Conservation (phyloP, 2,329 filamentous ascomycete species). For the Elsinoe batatas region DNA sequence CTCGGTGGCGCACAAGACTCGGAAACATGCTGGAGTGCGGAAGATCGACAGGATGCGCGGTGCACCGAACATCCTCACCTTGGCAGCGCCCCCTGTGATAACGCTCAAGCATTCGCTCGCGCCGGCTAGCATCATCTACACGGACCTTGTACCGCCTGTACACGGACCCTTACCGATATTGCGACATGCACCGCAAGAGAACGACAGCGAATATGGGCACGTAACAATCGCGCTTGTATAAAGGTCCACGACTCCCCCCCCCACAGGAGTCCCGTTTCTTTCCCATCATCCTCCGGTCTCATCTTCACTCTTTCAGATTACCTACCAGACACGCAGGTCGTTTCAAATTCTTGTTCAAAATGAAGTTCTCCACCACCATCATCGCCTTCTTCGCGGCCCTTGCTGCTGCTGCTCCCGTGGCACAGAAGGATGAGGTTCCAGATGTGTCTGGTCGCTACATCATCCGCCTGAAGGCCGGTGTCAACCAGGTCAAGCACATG, state of each 20-base stretch:
- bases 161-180: slow-evolving; percentile 1
- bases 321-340: not conserved
- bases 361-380: slow-evolving; percentile 7
- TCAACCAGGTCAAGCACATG: slow-evolving; percentile 11
- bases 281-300: not conserved
- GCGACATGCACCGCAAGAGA: not conserved
- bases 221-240: not conserved
- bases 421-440: not conserved
- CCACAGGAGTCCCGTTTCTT: not conserved
- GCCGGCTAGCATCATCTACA: slow-evolving; percentile 2
- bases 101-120: slow-evolving; percentile 5
- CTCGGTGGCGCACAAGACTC: not conserved
- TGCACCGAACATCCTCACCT: not conserved
- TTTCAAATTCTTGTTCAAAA: not conserved
- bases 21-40: slow-evolving; percentile 2
- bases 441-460: slow-evolving; percentile 14
- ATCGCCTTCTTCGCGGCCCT: slow-evolving; percentile 12
- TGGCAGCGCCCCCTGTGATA: not conserved
- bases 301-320: not conserved
- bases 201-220: not conserved
- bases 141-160: not conserved
- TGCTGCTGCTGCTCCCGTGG: slow-evolving; percentile 12
- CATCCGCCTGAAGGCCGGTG: slow-evolving; percentile 14
- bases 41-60: slow-evolving; percentile 6
- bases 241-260: not conserved